Evolutionary conservation across 441 rosid genomes (phyloP).

Genomic region (Erodium moschatum): DNA sequence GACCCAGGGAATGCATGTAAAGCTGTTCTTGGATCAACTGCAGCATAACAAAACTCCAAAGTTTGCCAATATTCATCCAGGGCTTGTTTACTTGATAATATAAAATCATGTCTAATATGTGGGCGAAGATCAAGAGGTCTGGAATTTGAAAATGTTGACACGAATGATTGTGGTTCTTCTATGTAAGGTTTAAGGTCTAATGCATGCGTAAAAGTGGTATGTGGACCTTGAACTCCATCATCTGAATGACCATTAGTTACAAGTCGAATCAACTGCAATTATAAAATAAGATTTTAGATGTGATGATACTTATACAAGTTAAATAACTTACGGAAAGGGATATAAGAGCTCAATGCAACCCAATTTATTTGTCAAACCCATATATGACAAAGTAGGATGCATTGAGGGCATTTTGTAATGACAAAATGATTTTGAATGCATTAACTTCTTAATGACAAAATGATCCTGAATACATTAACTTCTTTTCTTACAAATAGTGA

Average conservation of each 20-base stretch:
- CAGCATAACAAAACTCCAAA: conserved; percentile 91
- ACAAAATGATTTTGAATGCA: background rate
- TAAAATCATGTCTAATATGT: conserved; percentile 83
- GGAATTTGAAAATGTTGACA: conserved; percentile 41
- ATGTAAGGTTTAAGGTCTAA: conserved; percentile 87
- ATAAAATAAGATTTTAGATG: conserved; percentile 25
- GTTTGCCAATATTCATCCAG: conserved; percentile 94
- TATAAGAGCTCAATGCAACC: background rate
- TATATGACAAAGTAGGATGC: background rate
- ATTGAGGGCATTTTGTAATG: background rate
- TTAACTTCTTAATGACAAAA: background rate
- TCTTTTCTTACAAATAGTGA: background rate
- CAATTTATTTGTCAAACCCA: background rate
- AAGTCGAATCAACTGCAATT: conserved; percentile 62
- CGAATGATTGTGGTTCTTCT: conserved; percentile 68
- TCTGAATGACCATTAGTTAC: conserved; percentile 46
- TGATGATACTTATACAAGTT: conserved; percentile 11
- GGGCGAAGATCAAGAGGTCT: conserved; percentile 78
- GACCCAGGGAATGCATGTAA: conserved; percentile 90
- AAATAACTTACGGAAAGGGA: background rate
- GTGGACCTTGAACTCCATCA: conserved; percentile 39
- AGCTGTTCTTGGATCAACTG: conserved; percentile 79
- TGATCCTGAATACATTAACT: background rate
- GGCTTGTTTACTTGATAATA: conserved; percentile 63
- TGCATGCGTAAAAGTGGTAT: conserved; percentile 62